phyloP scores from a whole-genome alignment of 2,329 filamentous ascomycete genomes.

The Xylaria sp. region DNA sequence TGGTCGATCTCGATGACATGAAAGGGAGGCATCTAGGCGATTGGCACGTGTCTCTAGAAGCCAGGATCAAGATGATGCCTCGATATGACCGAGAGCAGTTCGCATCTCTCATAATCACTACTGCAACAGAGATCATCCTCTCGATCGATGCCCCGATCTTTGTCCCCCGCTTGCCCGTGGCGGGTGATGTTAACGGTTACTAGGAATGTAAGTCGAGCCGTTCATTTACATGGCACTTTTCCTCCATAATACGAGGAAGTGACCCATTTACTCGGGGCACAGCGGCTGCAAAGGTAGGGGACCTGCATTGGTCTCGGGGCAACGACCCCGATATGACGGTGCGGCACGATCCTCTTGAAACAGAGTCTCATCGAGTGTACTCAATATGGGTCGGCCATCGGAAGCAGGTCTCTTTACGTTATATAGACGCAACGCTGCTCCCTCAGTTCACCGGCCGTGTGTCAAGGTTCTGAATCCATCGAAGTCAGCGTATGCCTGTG shows the following conservation, averaged over 20 bases:
- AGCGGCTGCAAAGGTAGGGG: constrained; percentile 10
- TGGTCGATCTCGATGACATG: not conserved
- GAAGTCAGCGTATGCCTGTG: not conserved
- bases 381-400: constrained; percentile 14
- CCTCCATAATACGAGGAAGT: not conserved
- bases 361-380: constrained; percentile 18
- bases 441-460: not conserved
- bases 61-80: not conserved
- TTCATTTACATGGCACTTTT: not conserved
- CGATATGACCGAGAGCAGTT: constrained; percentile 4
- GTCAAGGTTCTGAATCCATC: not conserved
- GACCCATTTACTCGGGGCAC: constrained; percentile 10
- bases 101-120: not conserved
- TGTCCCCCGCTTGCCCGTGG: not conserved
- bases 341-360: constrained; percentile 23
- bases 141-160: not conserved
- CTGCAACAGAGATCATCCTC: not conserved
- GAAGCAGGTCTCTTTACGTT: constrained; percentile 21
- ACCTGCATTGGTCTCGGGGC: constrained; percentile 15
- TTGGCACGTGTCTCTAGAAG: constrained; percentile 19
- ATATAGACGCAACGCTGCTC: not conserved
- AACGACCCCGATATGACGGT: constrained; percentile 13
- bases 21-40: constrained; percentile 1
- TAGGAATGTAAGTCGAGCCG: too few relatives aligned
- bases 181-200: not conserved